Percentiles rank a stretch among this genome's conserved stretches.
Evolutionary conservation across 2,329 filamentous ascomycete genomes (phyloP).

Genomic region (Hirsutella minnesotensis): DNA sequence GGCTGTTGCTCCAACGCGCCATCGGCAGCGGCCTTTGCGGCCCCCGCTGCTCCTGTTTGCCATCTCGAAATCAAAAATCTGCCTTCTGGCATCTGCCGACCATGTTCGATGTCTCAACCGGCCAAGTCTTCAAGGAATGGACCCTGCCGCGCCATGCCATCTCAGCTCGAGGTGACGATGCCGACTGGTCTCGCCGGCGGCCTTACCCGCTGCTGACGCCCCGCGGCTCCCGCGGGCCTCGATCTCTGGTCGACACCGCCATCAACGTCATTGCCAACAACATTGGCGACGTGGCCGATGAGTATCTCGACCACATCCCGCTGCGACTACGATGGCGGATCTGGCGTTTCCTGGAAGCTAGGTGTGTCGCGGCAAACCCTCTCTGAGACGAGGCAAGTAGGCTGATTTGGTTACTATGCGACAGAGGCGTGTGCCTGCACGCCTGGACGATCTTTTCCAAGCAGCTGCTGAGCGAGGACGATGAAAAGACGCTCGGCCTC

Average conservation of each 20-base stretch:
- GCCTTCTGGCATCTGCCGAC: neutral
- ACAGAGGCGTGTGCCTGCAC: constrained; percentile 24
- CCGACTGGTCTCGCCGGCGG: constrained; percentile 23
- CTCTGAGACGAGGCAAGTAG: too few relatives aligned
- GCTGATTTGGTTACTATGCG: neutral
- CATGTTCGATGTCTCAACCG: constrained; percentile 22
- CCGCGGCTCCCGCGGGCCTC: constrained; percentile 18
- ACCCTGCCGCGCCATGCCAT: constrained; percentile 16
- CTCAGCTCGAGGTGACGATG: constrained; percentile 10
- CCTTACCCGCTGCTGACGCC: constrained; percentile 15
- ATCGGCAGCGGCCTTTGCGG: too few relatives aligned
- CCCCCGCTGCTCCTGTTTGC: too few relatives aligned
- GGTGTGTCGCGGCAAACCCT: constrained; percentile 16
- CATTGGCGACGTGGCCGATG: constrained; percentile 20
- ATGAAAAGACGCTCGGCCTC: constrained; percentile 22
- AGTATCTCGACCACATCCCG: constrained; percentile 23
- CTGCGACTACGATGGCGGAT: constrained; percentile 21
- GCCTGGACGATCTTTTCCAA: constrained; percentile 28
- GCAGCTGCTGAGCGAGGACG: constrained; percentile 17
- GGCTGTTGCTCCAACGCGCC: too few relatives aligned
- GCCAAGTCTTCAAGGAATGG: constrained; percentile 26
- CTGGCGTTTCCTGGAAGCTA: constrained; percentile 27
- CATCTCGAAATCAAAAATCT: neutral
- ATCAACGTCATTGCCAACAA: constrained; percentile 24
- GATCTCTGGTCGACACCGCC: constrained; percentile 26